Evolutionary conservation across 306 rosid species (phyloP).

Genomic region (Lathyrus aphaca): DNA sequence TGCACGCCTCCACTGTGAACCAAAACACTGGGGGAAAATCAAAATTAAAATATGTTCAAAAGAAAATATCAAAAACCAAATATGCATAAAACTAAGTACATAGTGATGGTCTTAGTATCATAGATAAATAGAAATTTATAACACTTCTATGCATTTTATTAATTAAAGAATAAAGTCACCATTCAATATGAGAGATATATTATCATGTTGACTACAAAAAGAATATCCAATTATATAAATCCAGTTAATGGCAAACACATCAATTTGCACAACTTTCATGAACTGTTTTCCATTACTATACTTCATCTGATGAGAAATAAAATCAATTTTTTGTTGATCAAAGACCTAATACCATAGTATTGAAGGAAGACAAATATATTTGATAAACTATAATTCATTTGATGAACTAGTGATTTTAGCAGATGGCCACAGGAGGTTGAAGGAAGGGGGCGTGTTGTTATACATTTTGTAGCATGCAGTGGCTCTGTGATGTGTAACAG

Average conservation of each 20-base stretch:
- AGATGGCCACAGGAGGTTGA: too few species aligned
- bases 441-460: too few species aligned
- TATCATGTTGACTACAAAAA: background rate
- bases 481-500: too few species aligned
- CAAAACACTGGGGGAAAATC: constrained; percentile 66
- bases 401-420: too few species aligned
- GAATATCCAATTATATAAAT: background rate
- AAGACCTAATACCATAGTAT: too few species aligned
- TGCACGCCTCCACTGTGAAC: constrained; percentile 98
- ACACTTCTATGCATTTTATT: background rate
- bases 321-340: too few species aligned
- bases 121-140: constrained; percentile 1
- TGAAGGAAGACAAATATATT: too few species aligned
- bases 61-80: constrained; percentile 22
- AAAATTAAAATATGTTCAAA: constrained; percentile 14
- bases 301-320: too few species aligned
- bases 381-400: too few species aligned
- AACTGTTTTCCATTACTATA: background rate
- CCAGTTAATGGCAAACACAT: background rate
- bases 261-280: background rate
- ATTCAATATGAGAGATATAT: background rate
- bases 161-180: background rate
- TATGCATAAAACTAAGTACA: constrained; percentile 6
- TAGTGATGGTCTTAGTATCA: constrained; percentile 6
- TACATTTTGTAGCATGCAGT: too few species aligned